Conservation (phyloP, 176 grass and related monocot genomes). For the Aegilops longissima region DNA sequence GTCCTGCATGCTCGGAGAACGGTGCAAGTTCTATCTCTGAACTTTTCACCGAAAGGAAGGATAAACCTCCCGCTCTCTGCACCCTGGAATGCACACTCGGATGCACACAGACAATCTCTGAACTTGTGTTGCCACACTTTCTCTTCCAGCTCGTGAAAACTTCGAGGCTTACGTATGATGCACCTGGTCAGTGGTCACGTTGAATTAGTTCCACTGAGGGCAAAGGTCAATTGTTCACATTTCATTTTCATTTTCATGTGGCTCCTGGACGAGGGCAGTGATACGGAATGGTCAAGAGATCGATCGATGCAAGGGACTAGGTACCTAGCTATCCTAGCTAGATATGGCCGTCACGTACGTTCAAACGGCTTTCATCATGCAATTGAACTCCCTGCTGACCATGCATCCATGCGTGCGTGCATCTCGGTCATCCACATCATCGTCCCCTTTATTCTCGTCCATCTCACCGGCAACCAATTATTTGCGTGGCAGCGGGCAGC, state of each 20-base stretch:
- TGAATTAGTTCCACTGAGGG: neutral
- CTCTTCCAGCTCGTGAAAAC: neutral
- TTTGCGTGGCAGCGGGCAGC: neutral
- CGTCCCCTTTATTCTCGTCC: neutral
- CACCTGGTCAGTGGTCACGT: slow-evolving; percentile 1
- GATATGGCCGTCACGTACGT: slow-evolving; percentile 14
- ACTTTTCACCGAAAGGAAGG: too few relatives aligned
- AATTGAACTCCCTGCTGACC: slow-evolving; percentile 25
- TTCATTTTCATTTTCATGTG: neutral
- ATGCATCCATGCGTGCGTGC: neutral
- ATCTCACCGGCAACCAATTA: neutral
- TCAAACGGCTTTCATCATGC: slow-evolving; percentile 38
- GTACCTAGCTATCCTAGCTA: neutral
- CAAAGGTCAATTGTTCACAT: neutral
- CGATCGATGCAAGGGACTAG: neutral
- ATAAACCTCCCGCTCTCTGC: too few relatives aligned
- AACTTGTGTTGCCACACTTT: too few relatives aligned
- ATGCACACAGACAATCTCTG: too few relatives aligned
- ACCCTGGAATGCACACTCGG: too few relatives aligned
- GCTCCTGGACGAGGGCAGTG: neutral
- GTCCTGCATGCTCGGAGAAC: neutral
- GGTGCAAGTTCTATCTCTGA: neutral
- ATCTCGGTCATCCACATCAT: neutral
- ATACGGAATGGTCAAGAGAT: slow-evolving; percentile 38
- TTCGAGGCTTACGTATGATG: neutral